These are phyloP conservation scores for Clavariopsis aquatica DNA, from an alignment of 495 filamentous ascomycete species.

Conservation along the genomic window DNA sequence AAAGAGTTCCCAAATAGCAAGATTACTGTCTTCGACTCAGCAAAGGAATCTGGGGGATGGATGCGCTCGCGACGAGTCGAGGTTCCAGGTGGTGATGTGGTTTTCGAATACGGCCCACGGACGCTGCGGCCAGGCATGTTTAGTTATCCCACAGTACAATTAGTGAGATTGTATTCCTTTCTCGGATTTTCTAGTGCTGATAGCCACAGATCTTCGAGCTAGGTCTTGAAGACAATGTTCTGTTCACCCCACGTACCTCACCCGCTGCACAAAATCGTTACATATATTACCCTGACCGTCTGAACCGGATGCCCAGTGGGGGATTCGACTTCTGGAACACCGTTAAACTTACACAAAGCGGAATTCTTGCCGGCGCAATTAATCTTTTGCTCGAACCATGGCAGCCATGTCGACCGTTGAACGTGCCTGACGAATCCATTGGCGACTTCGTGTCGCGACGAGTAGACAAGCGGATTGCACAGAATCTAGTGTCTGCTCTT, in stretches of 20 bases:
- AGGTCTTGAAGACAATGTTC: conserved; percentile 61
- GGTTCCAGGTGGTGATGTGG: conserved; percentile 61
- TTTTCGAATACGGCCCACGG: conserved; percentile 85
- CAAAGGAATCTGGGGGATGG: conserved; percentile 77
- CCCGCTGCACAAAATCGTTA: conserved; percentile 66
- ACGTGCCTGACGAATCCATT: conserved; percentile 67
- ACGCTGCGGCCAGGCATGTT: conserved; percentile 61
- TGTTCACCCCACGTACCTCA: conserved; percentile 54
- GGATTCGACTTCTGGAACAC: not conserved
- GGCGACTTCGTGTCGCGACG: conserved; percentile 65
- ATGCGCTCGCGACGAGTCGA: conserved; percentile 65
- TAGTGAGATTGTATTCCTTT: conserved; percentile 14
- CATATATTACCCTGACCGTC: conserved; percentile 88
- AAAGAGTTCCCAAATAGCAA: conserved; percentile 58
- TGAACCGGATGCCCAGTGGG: conserved; percentile 65
- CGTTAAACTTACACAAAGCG: conserved; percentile 11
- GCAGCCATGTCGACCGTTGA: conserved; percentile 31
- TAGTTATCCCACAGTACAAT: conserved; percentile 35
- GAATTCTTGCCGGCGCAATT: conserved; percentile 41
- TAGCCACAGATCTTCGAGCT: conserved; percentile 61
- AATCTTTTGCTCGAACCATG: conserved; percentile 58
- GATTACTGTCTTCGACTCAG: conserved; percentile 79
- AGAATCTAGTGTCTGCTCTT: conserved; percentile 78
- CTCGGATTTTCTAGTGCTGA: conserved; percentile 7
- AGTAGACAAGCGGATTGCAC: conserved; percentile 57